Evolutionary conservation across 371 early-diverging fungal genomes (phyloP), one percentile per base, ranked within the genome.

Genomic region (Circinella umbellata): DNA sequence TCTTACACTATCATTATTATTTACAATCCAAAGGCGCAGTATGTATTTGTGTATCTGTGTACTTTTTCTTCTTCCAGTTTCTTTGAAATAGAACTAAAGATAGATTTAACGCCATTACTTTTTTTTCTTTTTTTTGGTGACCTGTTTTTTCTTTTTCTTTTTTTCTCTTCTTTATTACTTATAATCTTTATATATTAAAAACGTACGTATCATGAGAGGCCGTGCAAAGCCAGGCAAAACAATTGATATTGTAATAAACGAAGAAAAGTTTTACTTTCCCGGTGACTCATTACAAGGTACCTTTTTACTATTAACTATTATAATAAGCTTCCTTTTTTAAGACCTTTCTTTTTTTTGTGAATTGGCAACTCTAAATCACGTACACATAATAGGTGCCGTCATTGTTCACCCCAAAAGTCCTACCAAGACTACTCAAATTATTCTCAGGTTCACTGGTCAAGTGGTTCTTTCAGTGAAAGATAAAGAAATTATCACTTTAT

Each of bases 261-360:
- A 80, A 66, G 84, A 84, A 63, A 81, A 80, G 69, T 84, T 77
- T 61, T 84, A 82, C 69, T 84, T 84, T 69, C 80, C 82, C 53
- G 79, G 80, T 17, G 82, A 84, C 42, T 63, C 72, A 2, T 76
- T 84, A 14, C 73, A 77, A 81, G 84, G 84, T 81, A 27, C 27
- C 27, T 27, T 27, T 27, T 27, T 27, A 27, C 27, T 27, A 27
- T 27, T 27, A 27, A 27, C 27, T 27, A 27, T 27, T 27, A 57
- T 2, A 57, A 17, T 34, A 13, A 18, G 6, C 35, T 27, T 57
- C 3, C 57, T 57, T 27, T 55, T 27, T 34, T 14, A 27, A 11
- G 18, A 11, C 57, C 20, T 18, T 34, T n/a, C n/a, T n/a, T 15
- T 8, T 15, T 15, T 13, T 8, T 15, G 42, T 9, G 42, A 42